Evolutionary conservation across 345 rosid genomes (phyloP).

Genomic region (Camelina laxa): DNA sequence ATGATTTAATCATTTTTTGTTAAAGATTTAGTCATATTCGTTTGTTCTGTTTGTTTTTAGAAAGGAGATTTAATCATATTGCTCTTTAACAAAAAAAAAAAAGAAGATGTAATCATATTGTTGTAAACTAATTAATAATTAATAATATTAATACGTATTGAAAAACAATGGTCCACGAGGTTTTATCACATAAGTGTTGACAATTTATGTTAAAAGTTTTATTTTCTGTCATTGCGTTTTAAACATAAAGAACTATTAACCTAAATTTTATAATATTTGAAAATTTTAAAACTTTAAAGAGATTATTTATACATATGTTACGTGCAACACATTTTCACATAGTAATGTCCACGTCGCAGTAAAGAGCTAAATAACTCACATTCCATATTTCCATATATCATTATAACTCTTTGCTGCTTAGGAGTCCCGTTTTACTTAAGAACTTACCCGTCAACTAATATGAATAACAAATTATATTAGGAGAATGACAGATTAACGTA

Average conservation of each 20-base stretch:
- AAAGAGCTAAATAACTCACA: background rate
- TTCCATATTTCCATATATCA: too few species aligned
- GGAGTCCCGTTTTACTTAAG: too few species aligned
- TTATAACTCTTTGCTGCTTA: too few species aligned
- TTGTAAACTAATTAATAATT: background rate
- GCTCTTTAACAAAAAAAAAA: too few species aligned
- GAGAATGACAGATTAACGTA: slow-evolving; percentile 42
- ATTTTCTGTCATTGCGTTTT: background rate
- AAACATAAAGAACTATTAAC: slow-evolving; percentile 1
- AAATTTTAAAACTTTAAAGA: background rate
- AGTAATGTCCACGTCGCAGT: background rate
- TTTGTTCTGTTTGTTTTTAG: too few species aligned
- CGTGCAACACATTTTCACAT: background rate
- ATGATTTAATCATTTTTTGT: background rate
- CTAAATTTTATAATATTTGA: background rate
- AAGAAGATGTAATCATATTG: background rate
- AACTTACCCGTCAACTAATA: slow-evolving; percentile 34
- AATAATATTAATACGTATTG: background rate
- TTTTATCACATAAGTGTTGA: slow-evolving; percentile 31
- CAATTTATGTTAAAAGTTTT: background rate
- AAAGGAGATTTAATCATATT: too few species aligned
- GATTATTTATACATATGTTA: background rate
- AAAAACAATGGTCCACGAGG: background rate
- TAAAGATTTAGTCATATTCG: too few species aligned
- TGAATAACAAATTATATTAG: slow-evolving; percentile 9